A percentile compares a stretch with the other conserved stretches of the same genome.
Evolutionary conservation across 805 yeast species (phyloP).

Genomic region (Metschnikowia reukaufii): DNA sequence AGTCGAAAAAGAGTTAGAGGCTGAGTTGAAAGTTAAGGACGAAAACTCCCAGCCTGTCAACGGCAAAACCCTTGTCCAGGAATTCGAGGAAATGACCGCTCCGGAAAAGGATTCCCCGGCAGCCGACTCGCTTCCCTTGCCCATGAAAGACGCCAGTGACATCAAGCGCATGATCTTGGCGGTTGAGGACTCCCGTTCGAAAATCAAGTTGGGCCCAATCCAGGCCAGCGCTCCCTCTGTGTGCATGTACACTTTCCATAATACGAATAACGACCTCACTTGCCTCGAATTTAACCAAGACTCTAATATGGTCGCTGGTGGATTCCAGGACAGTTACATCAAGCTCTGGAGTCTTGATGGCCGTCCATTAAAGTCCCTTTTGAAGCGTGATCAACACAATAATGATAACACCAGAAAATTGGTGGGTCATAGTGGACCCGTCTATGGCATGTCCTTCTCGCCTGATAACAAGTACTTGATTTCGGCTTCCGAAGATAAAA

Average conservation of each 20-base stretch:
- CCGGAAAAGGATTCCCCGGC: constrained; percentile 67
- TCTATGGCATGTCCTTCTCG: constrained; percentile 84
- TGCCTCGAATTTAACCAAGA: constrained; percentile 85
- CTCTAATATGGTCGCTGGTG: constrained; percentile 85
- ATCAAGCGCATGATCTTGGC: constrained; percentile 73
- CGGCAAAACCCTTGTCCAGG: constrained; percentile 56
- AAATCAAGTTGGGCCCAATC: constrained; percentile 62
- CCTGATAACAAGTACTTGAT: constrained; percentile 84
- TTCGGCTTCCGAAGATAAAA: constrained; percentile 86
- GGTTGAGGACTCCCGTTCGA: constrained; percentile 79
- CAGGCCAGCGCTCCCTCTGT: constrained; percentile 91
- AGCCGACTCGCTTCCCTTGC: constrained; percentile 77
- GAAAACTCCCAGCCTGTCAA: constrained; percentile 41
- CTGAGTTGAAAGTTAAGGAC: constrained; percentile 79
- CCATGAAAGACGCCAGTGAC: constrained; percentile 77
- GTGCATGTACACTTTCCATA: constrained; percentile 97
- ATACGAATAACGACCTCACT: constrained; percentile 87
- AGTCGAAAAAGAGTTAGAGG: constrained; percentile 77
- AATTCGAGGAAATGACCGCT: constrained; percentile 59
- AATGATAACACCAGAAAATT: constrained; percentile 53
- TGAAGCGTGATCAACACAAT: constrained; percentile 55
- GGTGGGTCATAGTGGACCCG: constrained; percentile 93
- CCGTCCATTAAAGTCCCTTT: constrained; percentile 65
- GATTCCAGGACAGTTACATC: constrained; percentile 88
- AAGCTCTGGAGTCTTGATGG: constrained; percentile 95